Evolutionary conservation across 2,329 filamentous ascomycete species (phyloP), one percentile per base, ranked within the genome.

Genomic region (Penicillium sp.): DNA sequence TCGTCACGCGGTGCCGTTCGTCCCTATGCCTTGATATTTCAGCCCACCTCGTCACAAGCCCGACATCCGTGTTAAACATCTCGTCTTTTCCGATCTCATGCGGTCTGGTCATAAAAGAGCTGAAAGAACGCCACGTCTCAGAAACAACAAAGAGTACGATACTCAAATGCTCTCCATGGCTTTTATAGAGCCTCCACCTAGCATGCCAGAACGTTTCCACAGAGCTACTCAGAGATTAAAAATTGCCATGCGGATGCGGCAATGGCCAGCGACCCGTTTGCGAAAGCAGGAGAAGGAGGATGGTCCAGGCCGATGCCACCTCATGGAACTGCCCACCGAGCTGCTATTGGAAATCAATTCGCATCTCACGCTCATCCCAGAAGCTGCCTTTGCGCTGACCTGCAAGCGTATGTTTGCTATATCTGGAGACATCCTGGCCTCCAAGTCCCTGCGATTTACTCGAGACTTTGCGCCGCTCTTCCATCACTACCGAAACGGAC

Each of bases 401-500:
- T 70, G 68, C 56, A 70, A 66, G 52, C 66, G 68, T 44, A 55
- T 72, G 42, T 61, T 66, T 42, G 54, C 60, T 4, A 69, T 71
- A 28, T 69, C 63, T 4, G 61, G 60, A 1, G 52, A 59, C 15
- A 63, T 66, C 15, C 50, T 71, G 24, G 46, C 54, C 12, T 65
- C 65, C 1, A 63, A 69, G 50, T 62, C 62, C 18, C 61, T 71
- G 32, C 66, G 59, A n/a, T 72, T 72, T 50, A 55, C 44, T 53
- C 66, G 66, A 38, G 69, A 72, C 35, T 72, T 72, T 53, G 67
- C 69, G 13, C 68, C 67, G 4, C 54, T 71, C 6, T 70, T 72
- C 42, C 67, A 70, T 49, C 69, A 72, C 45, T 71, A 72, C 42
- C 64, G 64, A 27, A 67, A 67, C 42, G 61, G 59, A 35, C 66